Evolutionary conservation across 495 filamentous ascomycete genomes (phyloP), one percentile per base, ranked within the genome.

Genomic region (Parathielavia appendiculata): DNA sequence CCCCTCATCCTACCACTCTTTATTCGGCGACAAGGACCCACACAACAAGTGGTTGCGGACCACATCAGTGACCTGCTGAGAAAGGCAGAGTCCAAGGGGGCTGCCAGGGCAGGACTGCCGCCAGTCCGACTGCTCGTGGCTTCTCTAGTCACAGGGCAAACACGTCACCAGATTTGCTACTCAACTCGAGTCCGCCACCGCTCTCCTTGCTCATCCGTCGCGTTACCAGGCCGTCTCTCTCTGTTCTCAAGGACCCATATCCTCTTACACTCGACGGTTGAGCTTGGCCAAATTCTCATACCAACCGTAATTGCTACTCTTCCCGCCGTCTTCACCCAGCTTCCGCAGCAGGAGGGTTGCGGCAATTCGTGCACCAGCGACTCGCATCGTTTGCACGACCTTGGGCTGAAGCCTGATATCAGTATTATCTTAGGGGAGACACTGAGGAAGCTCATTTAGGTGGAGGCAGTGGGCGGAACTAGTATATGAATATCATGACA

Each of bases 401-500:
- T 52, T 59, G 30, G 47, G 59, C 56, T 6, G 26, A 30, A 35
- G 32, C 53, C 38, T 40, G 20, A n/a, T 39, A 53, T 56, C 54
- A 61, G 26, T 56, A 61, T 30, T 41, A 66, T 70, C 51, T 59
- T 59, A 57, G 44, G 54, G 58, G 32, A 54, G 64, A 58, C 64
- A 60, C 63, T 55, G 51, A 56, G 57, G 51, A 23, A 35, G 46
- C 57, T 17, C 44, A 64, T 63, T 38, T 68, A 66, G 46, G 60
- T 57, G 58, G 51, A 65, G 58, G 57, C 58, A 48, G 43, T n/a
- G 61, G 58, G 53, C 47, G 60, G 60, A 54, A 36, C 8, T 36
- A 64, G 66, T 68, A 68, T 65, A 68, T 53, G 60, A 68, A 59
- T 58, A 66, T 60, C 32, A 61, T 50, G 61, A 63, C 56, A n/a